A percentile compares a stretch with the other conserved stretches of the same genome.
Evolutionary conservation across 257 asterid genomes (phyloP).

Genomic region (Linderniella brevidens): DNA sequence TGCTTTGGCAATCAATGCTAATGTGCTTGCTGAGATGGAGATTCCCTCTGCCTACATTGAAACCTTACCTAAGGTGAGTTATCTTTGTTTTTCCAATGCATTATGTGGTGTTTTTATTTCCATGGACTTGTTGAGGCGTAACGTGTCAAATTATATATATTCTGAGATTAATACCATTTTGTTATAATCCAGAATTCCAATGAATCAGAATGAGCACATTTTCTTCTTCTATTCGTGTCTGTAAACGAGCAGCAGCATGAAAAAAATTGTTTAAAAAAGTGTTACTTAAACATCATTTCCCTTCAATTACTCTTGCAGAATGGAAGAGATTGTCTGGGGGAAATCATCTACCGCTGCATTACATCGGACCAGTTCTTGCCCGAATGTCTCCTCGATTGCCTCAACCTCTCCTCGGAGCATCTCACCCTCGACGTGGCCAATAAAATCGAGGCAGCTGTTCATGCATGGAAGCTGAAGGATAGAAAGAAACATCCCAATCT

Average conservation of each 20-base stretch:
- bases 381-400: conserved; percentile 71
- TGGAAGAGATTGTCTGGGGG: conserved; percentile 80
- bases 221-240: too few species aligned
- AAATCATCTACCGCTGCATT: conserved; percentile 62
- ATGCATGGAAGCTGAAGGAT: conserved; percentile 72
- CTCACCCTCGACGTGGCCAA: conserved; percentile 70
- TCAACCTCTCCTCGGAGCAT: conserved; percentile 86
- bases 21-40: conserved; percentile 86
- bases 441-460: conserved; percentile 80
- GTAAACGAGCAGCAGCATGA: too few species aligned
- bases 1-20: conserved; percentile 82
- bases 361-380: conserved; percentile 87
- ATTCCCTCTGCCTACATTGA: conserved; percentile 73
- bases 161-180: too few species aligned
- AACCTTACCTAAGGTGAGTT: conserved; percentile 76
- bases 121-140: background rate
- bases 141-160: too few species aligned
- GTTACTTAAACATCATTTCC: too few species aligned
- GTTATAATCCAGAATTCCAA: too few species aligned
- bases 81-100: background rate
- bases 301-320: conserved; percentile 30
- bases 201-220: too few species aligned
- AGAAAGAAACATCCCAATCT: conserved; percentile 38
- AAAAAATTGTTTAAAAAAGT: too few species aligned
- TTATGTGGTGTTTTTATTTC: background rate